phyloP scores from a whole-genome alignment of 2,329 filamentous ascomycete species.

The Thelonectria olida region DNA sequence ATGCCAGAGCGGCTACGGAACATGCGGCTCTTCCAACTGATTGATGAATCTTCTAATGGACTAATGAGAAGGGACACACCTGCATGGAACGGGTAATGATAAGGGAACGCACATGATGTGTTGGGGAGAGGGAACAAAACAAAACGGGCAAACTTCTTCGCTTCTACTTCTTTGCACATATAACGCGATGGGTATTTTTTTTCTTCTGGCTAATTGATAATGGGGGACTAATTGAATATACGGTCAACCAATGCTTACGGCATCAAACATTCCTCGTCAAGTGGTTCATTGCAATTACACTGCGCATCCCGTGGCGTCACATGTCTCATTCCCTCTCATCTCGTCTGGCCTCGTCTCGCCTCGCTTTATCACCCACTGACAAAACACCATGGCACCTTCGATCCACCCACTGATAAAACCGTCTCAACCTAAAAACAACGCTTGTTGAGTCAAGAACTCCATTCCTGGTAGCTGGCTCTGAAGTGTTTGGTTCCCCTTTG shows the following conservation, averaged over 20 bases:
- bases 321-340: background rate
- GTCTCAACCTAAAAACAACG: background rate
- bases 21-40: constrained; percentile 26
- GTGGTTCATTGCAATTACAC: background rate
- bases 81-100: too few species aligned
- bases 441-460: background rate
- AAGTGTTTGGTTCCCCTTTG: background rate
- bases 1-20: constrained; percentile 48
- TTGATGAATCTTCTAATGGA: background rate
- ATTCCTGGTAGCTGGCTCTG: background rate
- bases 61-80: background rate
- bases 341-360: background rate
- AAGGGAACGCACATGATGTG: background rate
- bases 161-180: constrained; percentile 7
- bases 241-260: background rate
- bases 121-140: background rate
- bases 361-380: background rate
- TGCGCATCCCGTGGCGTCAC: background rate
- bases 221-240: constrained; percentile 15
- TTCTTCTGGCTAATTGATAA: constrained; percentile 13
- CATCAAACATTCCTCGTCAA: background rate
- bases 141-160: background rate
- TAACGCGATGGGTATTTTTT: background rate
- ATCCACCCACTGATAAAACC: background rate
- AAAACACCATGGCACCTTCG: background rate